Evolutionary conservation across 179 eudicot genomes (phyloP), one percentile per base, ranked within the genome.

Genomic region (Camellia oleifera): DNA sequence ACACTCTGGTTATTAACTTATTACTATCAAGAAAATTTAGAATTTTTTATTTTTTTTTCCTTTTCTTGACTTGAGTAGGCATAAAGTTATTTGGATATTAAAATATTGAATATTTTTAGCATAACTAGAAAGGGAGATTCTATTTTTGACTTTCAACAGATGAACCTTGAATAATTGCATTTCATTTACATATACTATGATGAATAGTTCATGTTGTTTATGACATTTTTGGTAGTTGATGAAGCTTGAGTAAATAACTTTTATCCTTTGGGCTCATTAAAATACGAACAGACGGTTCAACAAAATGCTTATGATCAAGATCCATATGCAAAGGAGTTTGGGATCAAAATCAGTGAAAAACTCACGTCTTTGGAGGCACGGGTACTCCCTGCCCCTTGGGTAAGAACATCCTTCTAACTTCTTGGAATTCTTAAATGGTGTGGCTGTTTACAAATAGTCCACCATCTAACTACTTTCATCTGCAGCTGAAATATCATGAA

Each of bases 301-400:
- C 94, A 89, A 69, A 95, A 95, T 83, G 89, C 80, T 40, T 95
- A 95, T 81, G 89, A 92, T 78, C 86, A 92, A 88, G 97, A 95
- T 83, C 86, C 96, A 67, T 90, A 87, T 74, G 89, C 91, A 13
- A 85, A 86, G 81, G 98, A 94, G 85, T 94, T 94, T 61, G 98
- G 97, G 69, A 87, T 95, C 70, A 90, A 80, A 73, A 92, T 95
- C 77, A 95, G 92, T 82, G 97, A 95, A 77, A 93, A 90, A 77
- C 83, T 88, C 52, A 88, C 98, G 2, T 87, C 96, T 14, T 95
- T 95, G 40, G 98, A 95, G 82, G 97, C 97, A 72, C 89, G 98
- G 82, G 97, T 95, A 76, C 97, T 95, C 75, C 98, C 98, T 84
- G 93, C 97, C 83, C 98, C 98, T 46, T 92, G 98, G 98, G 98